Percentiles rank a stretch among this genome's conserved stretches.
Conservation (phyloP, 2,329 filamentous ascomycete species). For the Zarea fungicola region DNA sequence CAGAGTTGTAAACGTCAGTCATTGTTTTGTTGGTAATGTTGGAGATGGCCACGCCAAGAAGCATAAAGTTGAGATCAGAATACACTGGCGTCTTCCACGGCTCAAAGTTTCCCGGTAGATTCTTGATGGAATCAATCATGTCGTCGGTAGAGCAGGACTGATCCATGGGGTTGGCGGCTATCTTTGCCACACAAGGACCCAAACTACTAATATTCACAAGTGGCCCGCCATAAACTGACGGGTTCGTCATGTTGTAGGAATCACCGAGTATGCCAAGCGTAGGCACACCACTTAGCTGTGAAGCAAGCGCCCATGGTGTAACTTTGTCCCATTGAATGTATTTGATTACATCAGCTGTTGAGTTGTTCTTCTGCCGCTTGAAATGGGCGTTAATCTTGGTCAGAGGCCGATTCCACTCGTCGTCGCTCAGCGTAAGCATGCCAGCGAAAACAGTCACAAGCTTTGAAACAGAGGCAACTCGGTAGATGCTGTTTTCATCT, state of each 20-base stretch:
- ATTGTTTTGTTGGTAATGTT: slow-evolving; percentile 1
- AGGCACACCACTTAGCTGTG: slow-evolving; percentile 9
- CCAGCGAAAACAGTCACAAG: slow-evolving; percentile 3
- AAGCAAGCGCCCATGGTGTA: slow-evolving; percentile 5
- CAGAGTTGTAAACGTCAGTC: neutral
- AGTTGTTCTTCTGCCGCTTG: neutral
- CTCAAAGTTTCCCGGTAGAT: neutral
- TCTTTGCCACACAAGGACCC: neutral
- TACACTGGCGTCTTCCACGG: slow-evolving; percentile 6
- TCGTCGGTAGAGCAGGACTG: neutral
- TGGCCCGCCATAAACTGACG: neutral
- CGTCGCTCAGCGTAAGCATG: neutral
- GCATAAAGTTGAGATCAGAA: slow-evolving; percentile 8
- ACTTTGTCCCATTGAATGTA: slow-evolving; percentile 7
- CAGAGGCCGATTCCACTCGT: slow-evolving; percentile 6
- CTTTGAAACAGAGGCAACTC: slow-evolving; percentile 7
- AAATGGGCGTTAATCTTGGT: neutral
- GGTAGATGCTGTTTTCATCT: slow-evolving; percentile 6
- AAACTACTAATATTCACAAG: neutral
- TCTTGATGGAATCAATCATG: neutral
- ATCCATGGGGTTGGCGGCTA: neutral
- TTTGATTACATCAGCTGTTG: neutral
- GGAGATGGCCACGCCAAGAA: slow-evolving; percentile 3
- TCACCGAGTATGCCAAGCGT: slow-evolving; percentile 1
- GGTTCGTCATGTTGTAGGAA: neutral